Evolutionary conservation across 306 rosid species (phyloP).

Genomic region (Leucaena leucocephala): DNA sequence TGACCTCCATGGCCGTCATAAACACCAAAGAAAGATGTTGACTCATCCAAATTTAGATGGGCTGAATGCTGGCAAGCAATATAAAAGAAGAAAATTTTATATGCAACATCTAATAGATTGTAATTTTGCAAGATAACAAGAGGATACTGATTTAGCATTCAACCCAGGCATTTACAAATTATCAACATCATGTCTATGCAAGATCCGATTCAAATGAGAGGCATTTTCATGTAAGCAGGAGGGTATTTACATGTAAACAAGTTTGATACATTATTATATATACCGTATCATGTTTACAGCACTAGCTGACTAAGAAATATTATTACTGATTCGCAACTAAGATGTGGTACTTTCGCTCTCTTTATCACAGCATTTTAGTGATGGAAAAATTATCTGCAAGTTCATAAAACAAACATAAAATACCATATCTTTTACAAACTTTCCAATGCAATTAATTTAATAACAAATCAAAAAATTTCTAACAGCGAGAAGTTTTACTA

Average conservation of each 20-base stretch:
- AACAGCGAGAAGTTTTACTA: not conserved
- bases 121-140: not conserved
- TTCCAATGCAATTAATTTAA: constrained; percentile 7
- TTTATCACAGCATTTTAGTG: constrained; percentile 12
- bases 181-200: constrained; percentile 14
- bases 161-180: constrained; percentile 28
- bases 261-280: constrained; percentile 12
- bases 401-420: constrained; percentile 1
- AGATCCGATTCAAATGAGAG: constrained; percentile 33
- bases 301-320: constrained; percentile 18
- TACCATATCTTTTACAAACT: constrained; percentile 6
- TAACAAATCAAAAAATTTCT: not conserved
- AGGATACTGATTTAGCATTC: constrained; percentile 23
- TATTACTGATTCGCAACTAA: not conserved
- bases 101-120: constrained; percentile 21
- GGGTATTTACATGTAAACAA: not conserved
- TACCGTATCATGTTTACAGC: constrained; percentile 1
- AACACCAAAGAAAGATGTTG: constrained; percentile 93
- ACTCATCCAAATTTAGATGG: constrained; percentile 66
- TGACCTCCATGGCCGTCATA: constrained; percentile 98
- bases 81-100: constrained; percentile 27
- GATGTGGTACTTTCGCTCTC: constrained; percentile 16
- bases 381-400: constrained; percentile 19
- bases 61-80: constrained; percentile 87
- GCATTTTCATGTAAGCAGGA: constrained; percentile 12